Conservation (phyloP, 1,139 yeast genomes). For the Debaryomycetaceae sp. region DNA sequence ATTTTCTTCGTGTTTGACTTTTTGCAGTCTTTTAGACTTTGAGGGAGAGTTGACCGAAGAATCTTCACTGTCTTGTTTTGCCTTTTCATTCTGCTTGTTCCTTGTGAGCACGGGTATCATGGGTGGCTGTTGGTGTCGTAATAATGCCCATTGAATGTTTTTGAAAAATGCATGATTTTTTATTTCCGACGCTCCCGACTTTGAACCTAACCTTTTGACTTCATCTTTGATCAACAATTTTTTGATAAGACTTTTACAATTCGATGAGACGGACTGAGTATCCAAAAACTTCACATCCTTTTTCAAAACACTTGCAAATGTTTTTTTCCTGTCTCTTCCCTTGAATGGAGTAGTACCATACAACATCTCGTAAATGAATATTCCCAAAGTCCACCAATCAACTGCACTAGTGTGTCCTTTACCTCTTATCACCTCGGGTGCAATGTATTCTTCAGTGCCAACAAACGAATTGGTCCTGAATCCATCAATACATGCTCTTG, state of each 20-base stretch:
- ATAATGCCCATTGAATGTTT: conserved; percentile 88
- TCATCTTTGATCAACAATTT: conserved; percentile 88
- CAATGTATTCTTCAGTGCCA: conserved; percentile 97
- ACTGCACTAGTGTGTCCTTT: conserved; percentile 97
- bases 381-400: conserved; percentile 99
- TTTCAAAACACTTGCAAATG: conserved; percentile 83
- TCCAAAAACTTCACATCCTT: conserved; percentile 76
- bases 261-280: conserved; percentile 55
- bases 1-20: conserved; percentile 21
- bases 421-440: conserved; percentile 96
- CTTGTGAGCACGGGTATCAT: conserved; percentile 85
- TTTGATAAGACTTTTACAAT: conserved; percentile 74
- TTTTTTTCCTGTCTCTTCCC: conserved; percentile 81
- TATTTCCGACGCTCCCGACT: conserved; percentile 91
- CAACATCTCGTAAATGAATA: conserved; percentile 86
- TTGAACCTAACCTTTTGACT: conserved; percentile 80
- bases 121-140: conserved; percentile 91
- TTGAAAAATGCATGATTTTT: conserved; percentile 89
- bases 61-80: conserved; percentile 9
- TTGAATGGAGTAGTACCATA: conserved; percentile 96
- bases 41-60: conserved; percentile 1
- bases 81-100: conserved; percentile 26
- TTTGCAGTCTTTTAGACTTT: conserved; percentile 1
- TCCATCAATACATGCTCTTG: conserved; percentile 92
- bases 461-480: conserved; percentile 96